A percentile compares a stretch with the other conserved stretches of the same genome.
Conservation (phyloP, 805 yeast species). For the Kuraishia molischiana region DNA sequence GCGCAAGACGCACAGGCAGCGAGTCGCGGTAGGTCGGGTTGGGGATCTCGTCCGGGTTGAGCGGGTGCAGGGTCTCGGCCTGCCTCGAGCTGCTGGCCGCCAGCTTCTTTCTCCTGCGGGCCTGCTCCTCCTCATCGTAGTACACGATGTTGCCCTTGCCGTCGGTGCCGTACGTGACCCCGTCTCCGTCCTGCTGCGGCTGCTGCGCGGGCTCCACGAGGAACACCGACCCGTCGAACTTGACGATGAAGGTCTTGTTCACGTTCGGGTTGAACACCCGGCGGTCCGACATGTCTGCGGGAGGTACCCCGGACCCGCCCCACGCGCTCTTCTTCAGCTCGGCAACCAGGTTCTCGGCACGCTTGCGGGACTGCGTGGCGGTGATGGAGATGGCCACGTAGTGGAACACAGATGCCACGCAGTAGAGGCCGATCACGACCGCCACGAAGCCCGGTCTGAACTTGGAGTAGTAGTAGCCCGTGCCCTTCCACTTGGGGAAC, state of each 20-base stretch:
- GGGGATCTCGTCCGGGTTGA: constrained; percentile 38
- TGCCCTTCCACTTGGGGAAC: constrained; percentile 74
- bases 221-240: constrained; percentile 47
- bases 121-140: constrained; percentile 8
- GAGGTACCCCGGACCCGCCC: constrained; percentile 28
- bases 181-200: constrained; percentile 10
- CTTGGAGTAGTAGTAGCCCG: constrained; percentile 53
- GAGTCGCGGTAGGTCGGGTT: constrained; percentile 42
- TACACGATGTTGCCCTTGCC: constrained; percentile 10
- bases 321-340: constrained; percentile 47
- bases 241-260: constrained; percentile 45
- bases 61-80: constrained; percentile 24
- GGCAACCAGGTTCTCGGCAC: constrained; percentile 40
- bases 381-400: constrained; percentile 43
- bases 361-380: constrained; percentile 44
- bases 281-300: constrained; percentile 39
- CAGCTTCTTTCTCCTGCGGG: constrained; percentile 9
- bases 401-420: constrained; percentile 48
- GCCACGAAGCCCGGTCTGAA: constrained; percentile 58
- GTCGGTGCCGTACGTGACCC: constrained; percentile 8
- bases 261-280: constrained; percentile 28
- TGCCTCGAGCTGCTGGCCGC: background rate
- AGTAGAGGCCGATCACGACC: constrained; percentile 38
- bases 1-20: constrained; percentile 31
- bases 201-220: constrained; percentile 31